Conservation (phyloP, 306 rosid species). For the Prunus salicina region DNA sequence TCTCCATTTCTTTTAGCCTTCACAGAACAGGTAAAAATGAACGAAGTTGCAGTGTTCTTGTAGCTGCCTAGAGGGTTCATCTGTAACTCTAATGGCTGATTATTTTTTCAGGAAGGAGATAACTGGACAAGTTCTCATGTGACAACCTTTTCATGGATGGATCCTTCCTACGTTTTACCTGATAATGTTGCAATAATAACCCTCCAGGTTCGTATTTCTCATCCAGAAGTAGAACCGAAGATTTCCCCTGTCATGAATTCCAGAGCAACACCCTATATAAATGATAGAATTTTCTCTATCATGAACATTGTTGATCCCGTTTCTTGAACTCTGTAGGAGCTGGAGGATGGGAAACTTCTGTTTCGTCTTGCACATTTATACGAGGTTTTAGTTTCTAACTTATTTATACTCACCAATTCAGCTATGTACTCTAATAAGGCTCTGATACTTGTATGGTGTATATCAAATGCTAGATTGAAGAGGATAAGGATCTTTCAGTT, state of each 20-base stretch:
- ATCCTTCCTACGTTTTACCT: constrained; percentile 62
- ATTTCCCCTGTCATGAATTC: no score
- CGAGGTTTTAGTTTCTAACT: constrained; percentile 47
- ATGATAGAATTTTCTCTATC: background rate
- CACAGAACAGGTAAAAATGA: constrained; percentile 49
- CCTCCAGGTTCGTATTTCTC: constrained; percentile 53
- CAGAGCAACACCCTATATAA: background rate
- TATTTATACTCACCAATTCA: background rate
- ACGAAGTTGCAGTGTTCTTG: background rate
- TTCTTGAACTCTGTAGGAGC: constrained; percentile 50
- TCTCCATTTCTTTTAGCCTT: constrained; percentile 84
- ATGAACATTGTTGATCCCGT: background rate
- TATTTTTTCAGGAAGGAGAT: constrained; percentile 46
- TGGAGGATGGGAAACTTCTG: constrained; percentile 58
- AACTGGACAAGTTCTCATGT: constrained; percentile 54
- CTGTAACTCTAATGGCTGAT: constrained; percentile 2
- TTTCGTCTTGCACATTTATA: constrained; percentile 75
- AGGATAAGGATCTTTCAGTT: constrained; percentile 55
- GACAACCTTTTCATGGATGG: constrained; percentile 52
- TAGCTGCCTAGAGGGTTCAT: background rate
- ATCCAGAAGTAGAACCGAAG: background rate
- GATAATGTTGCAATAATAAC: constrained; percentile 71
- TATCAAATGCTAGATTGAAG: constrained; percentile 49
- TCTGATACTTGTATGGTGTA: background rate
- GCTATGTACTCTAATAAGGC: background rate